A percentile compares a stretch with the other conserved stretches of the same genome.
Evolutionary conservation across 306 rosid genomes (phyloP).

Genomic region (Vicia sativa): DNA sequence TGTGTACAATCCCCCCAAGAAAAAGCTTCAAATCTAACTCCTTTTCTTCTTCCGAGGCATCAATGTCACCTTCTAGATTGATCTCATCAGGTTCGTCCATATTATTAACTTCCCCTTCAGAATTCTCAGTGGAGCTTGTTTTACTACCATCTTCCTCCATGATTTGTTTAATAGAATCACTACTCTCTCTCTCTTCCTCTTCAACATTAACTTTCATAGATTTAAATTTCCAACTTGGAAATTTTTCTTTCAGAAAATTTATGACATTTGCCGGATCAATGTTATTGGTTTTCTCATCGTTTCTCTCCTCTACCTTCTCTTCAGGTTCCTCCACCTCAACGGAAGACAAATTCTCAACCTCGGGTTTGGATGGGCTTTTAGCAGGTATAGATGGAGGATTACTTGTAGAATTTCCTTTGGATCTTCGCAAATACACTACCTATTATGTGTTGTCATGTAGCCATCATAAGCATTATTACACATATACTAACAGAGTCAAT

Average conservation of each 20-base stretch:
- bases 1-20: conserved; percentile 90
- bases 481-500: neutral
- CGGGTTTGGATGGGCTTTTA: conserved; percentile 61
- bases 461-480: conserved; percentile 36
- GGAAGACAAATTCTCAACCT: conserved; percentile 57
- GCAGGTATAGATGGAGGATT: conserved; percentile 52
- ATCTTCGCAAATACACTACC: conserved; percentile 85
- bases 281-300: conserved; percentile 69
- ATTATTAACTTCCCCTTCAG: conserved; percentile 63
- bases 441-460: conserved; percentile 44
- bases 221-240: conserved; percentile 92
- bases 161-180: conserved; percentile 64
- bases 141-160: conserved; percentile 70
- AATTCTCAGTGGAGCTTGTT: conserved; percentile 56
- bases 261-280: conserved; percentile 81
- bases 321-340: conserved; percentile 60
- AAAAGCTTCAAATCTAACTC: conserved; percentile 87
- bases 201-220: conserved; percentile 72
- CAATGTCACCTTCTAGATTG: conserved; percentile 60
- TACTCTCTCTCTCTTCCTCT: conserved; percentile 64
- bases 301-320: conserved; percentile 65
- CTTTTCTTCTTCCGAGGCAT: conserved; percentile 65
- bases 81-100: conserved; percentile 77
- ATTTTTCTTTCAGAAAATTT: conserved; percentile 88
- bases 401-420: conserved; percentile 65